phyloP scores from a whole-genome alignment of 2,329 filamentous ascomycete genomes.

The Penicillium sclerotiorum region DNA sequence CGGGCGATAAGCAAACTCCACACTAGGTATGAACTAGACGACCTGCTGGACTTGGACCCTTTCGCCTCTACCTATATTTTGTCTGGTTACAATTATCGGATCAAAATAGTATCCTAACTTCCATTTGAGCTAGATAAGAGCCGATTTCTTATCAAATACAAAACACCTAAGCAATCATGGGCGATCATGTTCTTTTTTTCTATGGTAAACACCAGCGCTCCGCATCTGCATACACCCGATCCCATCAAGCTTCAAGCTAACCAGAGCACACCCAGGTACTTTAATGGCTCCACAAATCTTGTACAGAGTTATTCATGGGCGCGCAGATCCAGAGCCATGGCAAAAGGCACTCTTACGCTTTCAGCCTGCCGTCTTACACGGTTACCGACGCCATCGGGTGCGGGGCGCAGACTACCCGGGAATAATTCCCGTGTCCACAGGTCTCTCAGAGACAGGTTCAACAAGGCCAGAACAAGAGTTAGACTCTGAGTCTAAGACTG shows the following conservation, averaged over 20 bases:
- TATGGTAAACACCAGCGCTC: conserved; percentile 51
- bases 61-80: background rate
- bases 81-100: background rate
- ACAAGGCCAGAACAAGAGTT: background rate
- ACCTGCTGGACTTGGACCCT: too few species aligned
- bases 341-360: conserved; percentile 62
- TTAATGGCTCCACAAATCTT: conserved; percentile 87
- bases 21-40: background rate
- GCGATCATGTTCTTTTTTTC: conserved; percentile 62
- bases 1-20: conserved; percentile 12
- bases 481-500: background rate
- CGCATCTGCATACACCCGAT: background rate
- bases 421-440: conserved; percentile 53
- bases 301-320: conserved; percentile 77
- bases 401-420: conserved; percentile 75
- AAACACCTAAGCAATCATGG: conserved; percentile 38
- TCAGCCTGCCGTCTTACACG: conserved; percentile 73
- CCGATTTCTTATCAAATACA: background rate
- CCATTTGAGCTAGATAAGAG: background rate
- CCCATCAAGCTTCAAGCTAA: background rate
- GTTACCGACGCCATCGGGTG: conserved; percentile 73
- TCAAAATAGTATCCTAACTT: background rate
- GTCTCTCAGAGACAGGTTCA: background rate
- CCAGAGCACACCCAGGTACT: conserved; percentile 46
- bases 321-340: conserved; percentile 52